phyloP scores from a whole-genome alignment of 192 early-diverging fungal species.

The Neocallimastix lanati region DNA sequence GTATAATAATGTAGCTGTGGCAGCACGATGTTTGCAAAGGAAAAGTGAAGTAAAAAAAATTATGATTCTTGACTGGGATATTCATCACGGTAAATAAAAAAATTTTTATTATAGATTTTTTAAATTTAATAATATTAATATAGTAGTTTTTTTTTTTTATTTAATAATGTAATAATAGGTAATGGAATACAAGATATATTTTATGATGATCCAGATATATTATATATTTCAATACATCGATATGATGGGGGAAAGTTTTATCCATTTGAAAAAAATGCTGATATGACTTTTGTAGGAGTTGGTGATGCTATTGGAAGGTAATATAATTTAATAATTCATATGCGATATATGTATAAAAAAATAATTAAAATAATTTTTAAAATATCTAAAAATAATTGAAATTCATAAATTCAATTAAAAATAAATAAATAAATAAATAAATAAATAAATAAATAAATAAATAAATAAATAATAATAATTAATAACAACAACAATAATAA shows the following conservation, averaged over 20 bases:
- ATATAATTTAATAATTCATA: no score
- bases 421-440: no score
- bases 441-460: no score
- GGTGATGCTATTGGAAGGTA: slow-evolving; percentile 37
- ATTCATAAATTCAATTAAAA: no score
- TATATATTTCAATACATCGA: slow-evolving; percentile 78
- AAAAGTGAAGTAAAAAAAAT: slow-evolving; percentile 28
- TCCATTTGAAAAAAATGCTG: slow-evolving; percentile 38
- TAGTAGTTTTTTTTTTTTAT: not conserved
- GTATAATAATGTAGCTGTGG: slow-evolving; percentile 77
- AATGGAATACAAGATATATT: slow-evolving; percentile 83
- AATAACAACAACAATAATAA: no score
- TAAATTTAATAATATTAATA: not conserved
- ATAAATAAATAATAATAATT: no score
- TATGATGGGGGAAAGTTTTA: slow-evolving; percentile 64
- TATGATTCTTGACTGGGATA: slow-evolving; percentile 85
- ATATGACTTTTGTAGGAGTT: slow-evolving; percentile 32
- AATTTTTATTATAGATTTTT: no score
- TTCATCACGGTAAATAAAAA: slow-evolving; percentile 60
- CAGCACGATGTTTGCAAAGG: slow-evolving; percentile 37
- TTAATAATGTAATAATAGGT: slow-evolving; percentile 15
- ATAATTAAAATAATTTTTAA: no score
- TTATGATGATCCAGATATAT: slow-evolving; percentile 50
- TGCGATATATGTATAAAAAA: no score
- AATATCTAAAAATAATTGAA: no score